Evolutionary conservation across 75 land plant genomes (phyloP).

Genomic region (Pinus tabuliformis): DNA sequence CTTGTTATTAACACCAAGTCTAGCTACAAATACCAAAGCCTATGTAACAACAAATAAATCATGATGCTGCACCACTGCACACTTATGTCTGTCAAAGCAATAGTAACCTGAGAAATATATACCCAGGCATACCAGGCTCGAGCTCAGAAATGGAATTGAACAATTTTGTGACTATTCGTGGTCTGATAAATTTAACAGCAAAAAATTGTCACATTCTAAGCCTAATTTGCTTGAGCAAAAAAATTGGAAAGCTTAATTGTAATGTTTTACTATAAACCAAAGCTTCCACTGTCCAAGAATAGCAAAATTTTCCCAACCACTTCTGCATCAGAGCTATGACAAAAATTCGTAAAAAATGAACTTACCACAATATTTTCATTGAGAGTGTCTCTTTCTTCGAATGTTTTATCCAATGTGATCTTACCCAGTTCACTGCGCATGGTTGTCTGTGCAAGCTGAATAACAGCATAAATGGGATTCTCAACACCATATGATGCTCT

Average conservation of each 20-base stretch:
- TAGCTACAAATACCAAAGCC: background rate
- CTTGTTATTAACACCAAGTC: background rate
- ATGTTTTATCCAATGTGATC: constrained; percentile 93
- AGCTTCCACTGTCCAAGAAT: background rate
- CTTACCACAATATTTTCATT: constrained; percentile 94
- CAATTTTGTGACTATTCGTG: background rate
- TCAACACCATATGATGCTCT: constrained; percentile 96
- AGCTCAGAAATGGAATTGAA: background rate
- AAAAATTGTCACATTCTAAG: background rate
- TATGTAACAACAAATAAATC: no score
- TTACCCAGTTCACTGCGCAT: constrained; percentile 97
- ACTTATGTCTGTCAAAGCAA: background rate
- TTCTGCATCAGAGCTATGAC: background rate
- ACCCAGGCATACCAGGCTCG: background rate
- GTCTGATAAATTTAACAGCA: background rate
- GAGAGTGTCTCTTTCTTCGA: constrained; percentile 84
- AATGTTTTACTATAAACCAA: background rate
- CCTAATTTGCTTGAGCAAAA: background rate
- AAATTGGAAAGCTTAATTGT: background rate
- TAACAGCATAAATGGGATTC: constrained; percentile 82
- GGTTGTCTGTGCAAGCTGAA: constrained; percentile 94
- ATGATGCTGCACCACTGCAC: no score
- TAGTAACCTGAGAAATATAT: background rate
- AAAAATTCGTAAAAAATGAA: background rate
- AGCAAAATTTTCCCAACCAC: background rate